Evolutionary conservation across 2,329 filamentous ascomycete genomes (phyloP).

Genomic region (Thermochaetoides dissita): DNA sequence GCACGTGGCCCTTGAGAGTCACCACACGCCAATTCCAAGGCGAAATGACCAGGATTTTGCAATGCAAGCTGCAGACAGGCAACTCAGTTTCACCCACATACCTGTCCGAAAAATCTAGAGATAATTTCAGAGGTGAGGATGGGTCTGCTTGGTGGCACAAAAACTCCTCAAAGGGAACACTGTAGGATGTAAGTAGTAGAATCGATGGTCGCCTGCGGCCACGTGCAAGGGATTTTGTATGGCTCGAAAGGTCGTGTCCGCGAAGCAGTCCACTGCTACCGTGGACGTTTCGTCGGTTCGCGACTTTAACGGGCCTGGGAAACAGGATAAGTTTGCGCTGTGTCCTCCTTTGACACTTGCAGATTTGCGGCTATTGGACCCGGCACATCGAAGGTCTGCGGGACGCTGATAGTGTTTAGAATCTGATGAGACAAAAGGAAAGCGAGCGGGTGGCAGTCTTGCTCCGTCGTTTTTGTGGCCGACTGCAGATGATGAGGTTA

Average conservation of each 20-base stretch:
- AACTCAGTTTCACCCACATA: too few species aligned
- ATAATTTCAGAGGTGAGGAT: too few species aligned
- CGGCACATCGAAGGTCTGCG: slow-evolving; percentile 12
- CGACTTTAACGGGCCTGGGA: slow-evolving; percentile 9
- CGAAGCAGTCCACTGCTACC: slow-evolving; percentile 33
- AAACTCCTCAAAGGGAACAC: too few species aligned
- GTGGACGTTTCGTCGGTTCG: slow-evolving; percentile 21
- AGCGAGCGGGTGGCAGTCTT: slow-evolving; percentile 2
- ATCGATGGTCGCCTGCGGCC: slow-evolving; percentile 46
- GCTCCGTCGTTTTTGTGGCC: slow-evolving; percentile 4
- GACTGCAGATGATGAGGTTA: neutral
- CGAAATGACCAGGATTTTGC: too few species aligned
- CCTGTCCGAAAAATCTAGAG: too few species aligned
- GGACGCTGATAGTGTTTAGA: slow-evolving; percentile 3
- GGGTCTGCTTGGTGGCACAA: too few species aligned
- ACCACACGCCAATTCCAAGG: too few species aligned
- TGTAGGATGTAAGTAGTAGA: slow-evolving; percentile 11
- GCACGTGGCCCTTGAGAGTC: too few species aligned
- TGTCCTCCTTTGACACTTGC: slow-evolving; percentile 15
- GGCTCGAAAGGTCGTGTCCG: slow-evolving; percentile 26
- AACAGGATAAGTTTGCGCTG: slow-evolving; percentile 9
- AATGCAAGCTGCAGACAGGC: too few species aligned
- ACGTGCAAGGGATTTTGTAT: slow-evolving; percentile 21
- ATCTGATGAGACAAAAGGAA: neutral
- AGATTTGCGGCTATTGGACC: slow-evolving; percentile 10